Evolutionary conservation across 352 stramenopile genomes (phyloP), one percentile per base, ranked within the genome.

Genomic region (Lagenidium giganteum): DNA sequence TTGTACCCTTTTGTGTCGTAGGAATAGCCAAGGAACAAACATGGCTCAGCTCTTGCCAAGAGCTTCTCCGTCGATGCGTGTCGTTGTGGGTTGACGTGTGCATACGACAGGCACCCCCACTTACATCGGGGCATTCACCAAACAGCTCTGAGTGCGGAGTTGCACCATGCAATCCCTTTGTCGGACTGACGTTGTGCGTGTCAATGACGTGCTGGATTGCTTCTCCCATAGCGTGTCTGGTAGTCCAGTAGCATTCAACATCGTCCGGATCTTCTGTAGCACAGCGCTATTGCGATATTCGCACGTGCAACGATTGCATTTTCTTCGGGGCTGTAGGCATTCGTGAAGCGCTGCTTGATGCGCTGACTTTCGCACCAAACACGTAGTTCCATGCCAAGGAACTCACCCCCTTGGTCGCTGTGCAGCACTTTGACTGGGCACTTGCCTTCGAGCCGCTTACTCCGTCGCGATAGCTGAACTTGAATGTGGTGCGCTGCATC

Each of bases 401-500:
- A 57, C 16, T 63, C 46, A 39, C 55, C 55, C 21, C 49, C 55
- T 34, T 38, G 22, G 21, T 64, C 43, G 0, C 48, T 50, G 12
- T 55, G 48, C 13, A 55, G 20, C 2, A 20, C 40, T 8, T 38
- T 27, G 6, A 53, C 42, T 0, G 9, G n/a, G 14, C 29, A 17
- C 14, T 25, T n/a, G 42, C 31, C 9, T 20, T 40, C 22, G 33
- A 57, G 53, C 42, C 47, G 6, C n/a, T 38, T 55, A 14, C 46
- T 35, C 9, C 51, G 34, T 12, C 21, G 18, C 8, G 7, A 9
- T 3, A 54, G 20, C 20, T 45, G 29, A 11, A 34, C 32, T 18
- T 17, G 31, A 9, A 61, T 27, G 8, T 34, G 20, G 3, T 23
- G 25, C 2, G 27, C 43, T 5, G 47, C 38, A 2, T 54, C 47